phyloP scores from a whole-genome alignment of 2,329 filamentous ascomycete species.

The Epichloe baconii region DNA sequence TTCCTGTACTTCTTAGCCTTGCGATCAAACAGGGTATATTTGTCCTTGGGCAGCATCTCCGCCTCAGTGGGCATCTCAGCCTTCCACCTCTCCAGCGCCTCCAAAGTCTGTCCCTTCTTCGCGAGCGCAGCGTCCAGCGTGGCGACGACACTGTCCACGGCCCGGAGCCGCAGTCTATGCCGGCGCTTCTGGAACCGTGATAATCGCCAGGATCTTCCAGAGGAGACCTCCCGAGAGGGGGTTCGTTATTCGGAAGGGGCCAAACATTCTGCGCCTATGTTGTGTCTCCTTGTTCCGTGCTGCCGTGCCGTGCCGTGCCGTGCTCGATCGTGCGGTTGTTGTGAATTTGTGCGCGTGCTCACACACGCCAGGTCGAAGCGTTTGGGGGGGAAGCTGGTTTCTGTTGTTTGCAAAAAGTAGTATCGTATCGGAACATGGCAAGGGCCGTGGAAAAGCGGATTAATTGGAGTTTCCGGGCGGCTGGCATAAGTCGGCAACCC shows the following conservation, averaged over 20 bases:
- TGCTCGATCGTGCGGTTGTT: too few species aligned
- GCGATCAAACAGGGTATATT: constrained; percentile 95
- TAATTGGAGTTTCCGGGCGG: not conserved
- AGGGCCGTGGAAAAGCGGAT: not conserved
- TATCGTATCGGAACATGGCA: too few species aligned
- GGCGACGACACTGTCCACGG: constrained; percentile 77
- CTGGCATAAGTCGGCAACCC: not conserved
- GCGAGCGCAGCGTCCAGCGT: constrained; percentile 68
- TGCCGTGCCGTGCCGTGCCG: not conserved
- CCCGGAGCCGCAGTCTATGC: constrained; percentile 68
- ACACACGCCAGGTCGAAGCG: too few species aligned
- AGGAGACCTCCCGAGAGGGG: constrained; percentile 66
- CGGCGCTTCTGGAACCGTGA: constrained; percentile 83
- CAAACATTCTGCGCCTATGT: constrained; percentile 53
- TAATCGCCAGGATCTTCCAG: constrained; percentile 94
- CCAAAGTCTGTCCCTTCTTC: constrained; percentile 57
- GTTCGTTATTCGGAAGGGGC: constrained; percentile 67
- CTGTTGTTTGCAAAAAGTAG: too few species aligned
- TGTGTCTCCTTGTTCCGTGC: not conserved
- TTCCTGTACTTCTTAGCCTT: constrained; percentile 95
- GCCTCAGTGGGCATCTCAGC: constrained; percentile 87
- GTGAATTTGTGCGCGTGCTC: too few species aligned
- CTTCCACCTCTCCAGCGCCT: constrained; percentile 83
- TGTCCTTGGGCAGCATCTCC: constrained; percentile 93
- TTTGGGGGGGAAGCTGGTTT: too few species aligned